Evolutionary conservation across 2,329 filamentous ascomycete genomes (phyloP), one percentile per base, ranked within the genome.

Genomic region (Ophiostoma perfectum): DNA sequence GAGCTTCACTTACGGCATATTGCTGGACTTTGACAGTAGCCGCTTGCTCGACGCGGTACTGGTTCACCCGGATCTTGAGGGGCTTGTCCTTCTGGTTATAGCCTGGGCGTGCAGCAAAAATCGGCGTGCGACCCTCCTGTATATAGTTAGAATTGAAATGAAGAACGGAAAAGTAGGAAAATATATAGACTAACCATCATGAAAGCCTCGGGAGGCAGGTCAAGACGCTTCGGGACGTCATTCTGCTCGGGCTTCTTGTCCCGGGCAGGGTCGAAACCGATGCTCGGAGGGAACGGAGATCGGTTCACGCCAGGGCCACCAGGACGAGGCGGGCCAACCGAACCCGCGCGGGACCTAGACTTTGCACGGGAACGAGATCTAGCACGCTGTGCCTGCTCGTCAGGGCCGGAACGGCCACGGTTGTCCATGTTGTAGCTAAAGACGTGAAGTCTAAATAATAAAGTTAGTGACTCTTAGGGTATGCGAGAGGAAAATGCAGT

Each of bases 1-100:
- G 16, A 27, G 6, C 5, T 36, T 64, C 52, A 84, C 90, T 83
- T 80, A 93, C 91, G 79, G 97, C 92, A 73, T 94, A 98, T 75
- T 97, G 93, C 71, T 88, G 88, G 36, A 97, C 85, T 0, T 86
- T 70, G 62, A 72, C 64, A 7, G 64, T 66, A 14, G 39, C 38
- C 1, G 70, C 67, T 27, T 71, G 67, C 18, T 72, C 70, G 0
- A 73, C 70, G 2, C 72, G 70, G 67, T 72, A 73, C 42, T 73
- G 84, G 12, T 81, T 83, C 2, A 77, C 81, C 0, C 87, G 87
- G 52, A 88, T 86, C 9, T 80, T 78, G 0, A 88, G 82, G 0
- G 80, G 75, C 70, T 83, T 85, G 1, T 88, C 89, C 7, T 81
- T 79, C 0, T 78, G 83, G 70, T 88, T 90, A 76, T 84, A 87